Evolutionary conservation across 495 filamentous ascomycete species (phyloP).

Genomic region (Chaetomidium leptoderma): DNA sequence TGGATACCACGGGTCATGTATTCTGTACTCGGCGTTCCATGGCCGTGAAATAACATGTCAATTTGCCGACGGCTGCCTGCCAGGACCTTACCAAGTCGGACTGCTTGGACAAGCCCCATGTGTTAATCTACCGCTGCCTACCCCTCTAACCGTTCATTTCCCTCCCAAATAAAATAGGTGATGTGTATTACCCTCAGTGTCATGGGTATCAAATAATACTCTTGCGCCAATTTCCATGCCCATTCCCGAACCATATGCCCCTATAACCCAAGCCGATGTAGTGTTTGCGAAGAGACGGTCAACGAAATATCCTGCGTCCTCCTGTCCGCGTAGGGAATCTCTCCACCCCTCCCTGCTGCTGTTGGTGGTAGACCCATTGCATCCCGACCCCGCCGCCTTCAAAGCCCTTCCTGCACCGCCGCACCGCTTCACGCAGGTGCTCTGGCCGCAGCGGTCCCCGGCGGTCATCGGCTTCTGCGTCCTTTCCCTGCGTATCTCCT

Average conservation of each 20-base stretch:
- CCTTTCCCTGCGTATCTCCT: constrained; percentile 12
- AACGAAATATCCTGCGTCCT: constrained; percentile 63
- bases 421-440: constrained; percentile 74
- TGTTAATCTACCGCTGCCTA: too few relatives aligned
- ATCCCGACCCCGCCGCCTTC: constrained; percentile 72
- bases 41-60: too few relatives aligned
- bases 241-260: constrained; percentile 1
- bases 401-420: constrained; percentile 64
- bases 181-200: not conserved
- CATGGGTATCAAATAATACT: constrained; percentile 10
- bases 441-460: constrained; percentile 71
- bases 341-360: constrained; percentile 58
- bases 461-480: constrained; percentile 27
- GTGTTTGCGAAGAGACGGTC: constrained; percentile 13
- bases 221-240: not conserved
- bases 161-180: not conserved
- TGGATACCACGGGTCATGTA: too few relatives aligned
- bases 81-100: too few relatives aligned
- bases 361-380: constrained; percentile 61
- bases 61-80: too few relatives aligned
- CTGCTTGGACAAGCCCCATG: too few relatives aligned
- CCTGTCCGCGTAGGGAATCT: constrained; percentile 57
- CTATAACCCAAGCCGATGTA: not conserved
- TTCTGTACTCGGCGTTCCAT: too few relatives aligned
- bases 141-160: not conserved